A percentile compares a stretch with the other conserved stretches of the same genome.
phyloP scores from a whole-genome alignment of 164 flowering plant species.

The Tetracentron sinense region DNA sequence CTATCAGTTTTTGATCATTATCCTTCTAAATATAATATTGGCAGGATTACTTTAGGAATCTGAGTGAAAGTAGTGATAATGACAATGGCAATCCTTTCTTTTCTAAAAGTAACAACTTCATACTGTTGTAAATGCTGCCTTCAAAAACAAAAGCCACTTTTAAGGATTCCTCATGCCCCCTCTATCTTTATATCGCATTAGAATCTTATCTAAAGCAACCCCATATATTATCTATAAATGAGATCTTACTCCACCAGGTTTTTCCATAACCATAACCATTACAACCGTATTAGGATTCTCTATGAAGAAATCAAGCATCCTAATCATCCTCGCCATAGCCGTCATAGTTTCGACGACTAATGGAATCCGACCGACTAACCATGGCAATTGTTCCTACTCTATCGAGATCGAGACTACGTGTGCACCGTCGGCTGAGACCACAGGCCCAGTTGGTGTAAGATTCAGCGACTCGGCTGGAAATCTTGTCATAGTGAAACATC shows the following conservation, averaged over 20 bases:
- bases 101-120: neutral
- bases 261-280: neutral
- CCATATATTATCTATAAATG: neutral
- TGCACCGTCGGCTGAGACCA: conserved; percentile 16
- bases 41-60: no score
- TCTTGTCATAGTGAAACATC: conserved; percentile 14
- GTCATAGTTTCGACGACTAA: neutral
- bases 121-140: conserved; percentile 8
- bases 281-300: neutral
- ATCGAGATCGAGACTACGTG: conserved; percentile 21
- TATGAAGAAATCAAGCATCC: neutral
- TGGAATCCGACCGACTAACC: neutral
- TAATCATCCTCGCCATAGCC: neutral
- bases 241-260: neutral
- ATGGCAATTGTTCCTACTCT: conserved; percentile 15
- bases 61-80: no score
- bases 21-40: no score
- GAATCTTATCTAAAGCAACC: conserved; percentile 11
- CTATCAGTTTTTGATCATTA: no score
- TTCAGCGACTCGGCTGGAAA: conserved; percentile 16
- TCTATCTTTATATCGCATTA: neutral
- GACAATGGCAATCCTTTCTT: neutral
- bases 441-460: conserved; percentile 9
- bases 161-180: conserved; percentile 4
- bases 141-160: conserved; percentile 5